A percentile compares a stretch with the other conserved stretches of the same genome.
Conservation (phyloP, 2,329 filamentous ascomycete species). For the Venturia effusa region DNA sequence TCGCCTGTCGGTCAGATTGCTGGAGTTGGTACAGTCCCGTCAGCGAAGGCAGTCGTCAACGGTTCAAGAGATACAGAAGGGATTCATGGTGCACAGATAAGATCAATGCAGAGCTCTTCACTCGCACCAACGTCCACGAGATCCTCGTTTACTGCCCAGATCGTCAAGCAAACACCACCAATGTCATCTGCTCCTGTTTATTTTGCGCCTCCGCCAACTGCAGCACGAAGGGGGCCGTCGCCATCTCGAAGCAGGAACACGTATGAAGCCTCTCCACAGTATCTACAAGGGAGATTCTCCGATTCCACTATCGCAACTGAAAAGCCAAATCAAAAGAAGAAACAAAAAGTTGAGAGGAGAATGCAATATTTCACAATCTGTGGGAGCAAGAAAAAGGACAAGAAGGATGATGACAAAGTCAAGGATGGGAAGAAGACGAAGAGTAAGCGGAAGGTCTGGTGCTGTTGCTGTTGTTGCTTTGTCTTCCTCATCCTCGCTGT, state of each 20-base stretch:
- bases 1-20: constrained; percentile 9
- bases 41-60: constrained; percentile 4
- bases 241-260: not conserved
- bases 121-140: not conserved
- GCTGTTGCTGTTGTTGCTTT: constrained; percentile 24
- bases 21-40: not conserved
- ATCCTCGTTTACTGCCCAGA: constrained; percentile 8
- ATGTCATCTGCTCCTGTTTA: not conserved
- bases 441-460: constrained; percentile 17
- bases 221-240: not conserved
- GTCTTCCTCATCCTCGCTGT: constrained; percentile 26
- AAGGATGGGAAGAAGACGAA: constrained; percentile 19
- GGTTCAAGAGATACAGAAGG: not conserved
- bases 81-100: not conserved
- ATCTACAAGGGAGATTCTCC: constrained; percentile 1
- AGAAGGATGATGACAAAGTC: not conserved
- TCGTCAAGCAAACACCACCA: constrained; percentile 5
- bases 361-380: constrained; percentile 1
- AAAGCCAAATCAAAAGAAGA: not conserved
- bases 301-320: not conserved
- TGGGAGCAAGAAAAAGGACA: not conserved
- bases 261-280: not conserved
- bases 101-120: not conserved
- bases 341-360: not conserved
- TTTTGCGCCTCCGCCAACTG: not conserved